A percentile compares a stretch with the other conserved stretches of the same genome.
phyloP scores from a whole-genome alignment of 257 asterid species.

The Gentiana macrophylla region DNA sequence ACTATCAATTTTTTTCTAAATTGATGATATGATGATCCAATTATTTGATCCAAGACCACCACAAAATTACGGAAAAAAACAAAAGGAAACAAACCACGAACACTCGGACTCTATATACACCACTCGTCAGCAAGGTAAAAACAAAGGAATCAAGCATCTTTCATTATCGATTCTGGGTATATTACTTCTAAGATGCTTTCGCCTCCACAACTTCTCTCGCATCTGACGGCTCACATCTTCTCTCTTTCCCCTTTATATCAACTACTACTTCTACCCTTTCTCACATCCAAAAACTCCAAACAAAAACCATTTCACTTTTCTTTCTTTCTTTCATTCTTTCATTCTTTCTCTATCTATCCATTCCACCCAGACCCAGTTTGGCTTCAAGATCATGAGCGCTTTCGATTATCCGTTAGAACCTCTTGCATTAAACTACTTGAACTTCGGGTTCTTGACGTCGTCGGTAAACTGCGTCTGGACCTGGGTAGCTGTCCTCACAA shows the following conservation, averaged over 20 bases:
- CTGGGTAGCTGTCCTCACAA: slow-evolving; percentile 49
- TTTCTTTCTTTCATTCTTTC: too few species aligned
- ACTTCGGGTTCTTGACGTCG: slow-evolving; percentile 33
- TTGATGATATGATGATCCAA: too few species aligned
- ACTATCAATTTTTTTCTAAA: too few species aligned
- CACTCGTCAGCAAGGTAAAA: too few species aligned
- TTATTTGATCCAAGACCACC: too few species aligned
- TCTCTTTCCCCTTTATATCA: slow-evolving; percentile 3
- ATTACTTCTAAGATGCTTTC: slow-evolving; percentile 31
- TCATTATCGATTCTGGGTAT: slow-evolving; percentile 47
- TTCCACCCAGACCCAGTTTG: background rate
- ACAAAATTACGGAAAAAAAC: too few species aligned
- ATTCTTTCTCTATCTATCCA: background rate
- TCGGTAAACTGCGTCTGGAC: slow-evolving; percentile 52
- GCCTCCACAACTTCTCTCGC: background rate
- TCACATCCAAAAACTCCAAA: background rate
- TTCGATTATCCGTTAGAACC: slow-evolving; percentile 58
- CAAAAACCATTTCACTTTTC: too few species aligned
- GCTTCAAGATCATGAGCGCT: slow-evolving; percentile 19
- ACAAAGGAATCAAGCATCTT: slow-evolving; percentile 23
- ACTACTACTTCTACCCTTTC: slow-evolving; percentile 16
- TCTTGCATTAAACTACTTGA: slow-evolving; percentile 39
- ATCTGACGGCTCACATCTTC: slow-evolving; percentile 32
- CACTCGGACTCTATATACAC: too few species aligned
- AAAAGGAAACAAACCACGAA: too few species aligned